These are phyloP conservation scores for Podospora didyma DNA, from an alignment of 495 filamentous ascomycete species.

Conservation along the genomic window DNA sequence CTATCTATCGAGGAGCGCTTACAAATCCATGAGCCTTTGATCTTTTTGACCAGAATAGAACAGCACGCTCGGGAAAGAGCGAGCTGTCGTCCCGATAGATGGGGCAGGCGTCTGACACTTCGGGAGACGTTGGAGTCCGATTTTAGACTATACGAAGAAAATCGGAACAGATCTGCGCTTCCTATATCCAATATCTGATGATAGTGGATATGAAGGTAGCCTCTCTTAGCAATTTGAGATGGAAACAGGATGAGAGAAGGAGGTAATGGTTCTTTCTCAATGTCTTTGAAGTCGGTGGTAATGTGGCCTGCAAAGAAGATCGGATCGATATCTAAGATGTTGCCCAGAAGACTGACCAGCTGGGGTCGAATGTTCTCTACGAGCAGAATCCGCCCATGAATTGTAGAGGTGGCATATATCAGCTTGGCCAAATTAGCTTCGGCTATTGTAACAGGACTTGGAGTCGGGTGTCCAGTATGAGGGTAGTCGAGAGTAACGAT, in stretches of 20 bases:
- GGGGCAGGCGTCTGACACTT: conserved; percentile 7
- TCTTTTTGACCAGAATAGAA: conserved; percentile 7
- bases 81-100: conserved; percentile 6
- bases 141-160: conserved; percentile 7
- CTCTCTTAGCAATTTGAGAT: conserved; percentile 11
- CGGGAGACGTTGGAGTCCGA: conserved; percentile 7
- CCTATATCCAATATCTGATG: conserved; percentile 8
- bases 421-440: conserved; percentile 3
- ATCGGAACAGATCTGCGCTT: conserved; percentile 3
- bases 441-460: conserved; percentile 1
- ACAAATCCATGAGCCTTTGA: conserved; percentile 10
- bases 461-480: background rate
- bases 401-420: conserved; percentile 6
- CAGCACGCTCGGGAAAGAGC: conserved; percentile 9
- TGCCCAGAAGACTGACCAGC: conserved; percentile 5
- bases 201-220: conserved; percentile 11
- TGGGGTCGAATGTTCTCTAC: conserved; percentile 9
- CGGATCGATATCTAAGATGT: conserved; percentile 4
- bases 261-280: conserved; percentile 5
- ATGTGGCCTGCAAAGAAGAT: conserved; percentile 10
- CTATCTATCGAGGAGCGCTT: background rate
- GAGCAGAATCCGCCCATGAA: conserved; percentile 8
- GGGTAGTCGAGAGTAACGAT: conserved; percentile 9
- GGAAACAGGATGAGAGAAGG: conserved; percentile 9
- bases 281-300: conserved; percentile 8